Evolutionary conservation across 768 basidiomycete species (phyloP).

Genomic region (Boletus fagicola): DNA sequence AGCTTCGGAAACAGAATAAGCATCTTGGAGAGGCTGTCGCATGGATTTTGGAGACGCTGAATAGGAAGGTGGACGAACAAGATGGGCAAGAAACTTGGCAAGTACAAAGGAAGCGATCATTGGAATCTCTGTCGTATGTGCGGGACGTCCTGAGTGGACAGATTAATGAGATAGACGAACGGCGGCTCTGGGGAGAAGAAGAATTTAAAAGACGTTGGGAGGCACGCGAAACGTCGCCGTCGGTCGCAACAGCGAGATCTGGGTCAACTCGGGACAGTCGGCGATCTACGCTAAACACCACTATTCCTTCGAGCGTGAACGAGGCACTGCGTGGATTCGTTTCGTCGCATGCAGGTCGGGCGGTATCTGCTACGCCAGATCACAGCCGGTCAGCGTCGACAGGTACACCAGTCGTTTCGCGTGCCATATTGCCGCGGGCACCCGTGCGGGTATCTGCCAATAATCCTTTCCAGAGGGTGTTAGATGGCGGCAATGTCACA

Average conservation of each 20-base stretch:
- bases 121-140: constrained; percentile 76
- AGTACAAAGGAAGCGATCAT: constrained; percentile 53
- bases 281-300: constrained; percentile 10
- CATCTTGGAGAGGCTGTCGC: constrained; percentile 65
- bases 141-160: constrained; percentile 66
- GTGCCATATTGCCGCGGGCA: constrained; percentile 17
- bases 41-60: constrained; percentile 72
- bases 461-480: constrained; percentile 31
- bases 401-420: constrained; percentile 7
- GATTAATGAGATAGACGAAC: constrained; percentile 57
- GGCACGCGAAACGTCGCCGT: constrained; percentile 24
- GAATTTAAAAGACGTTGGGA: constrained; percentile 41
- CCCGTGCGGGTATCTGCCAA: constrained; percentile 28
- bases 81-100: constrained; percentile 41
- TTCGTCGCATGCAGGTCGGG: constrained; percentile 15
- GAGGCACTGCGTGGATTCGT: constrained; percentile 23
- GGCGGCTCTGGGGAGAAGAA: constrained; percentile 59
- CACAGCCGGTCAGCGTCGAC: constrained; percentile 21
- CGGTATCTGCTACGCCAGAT: constrained; percentile 3
- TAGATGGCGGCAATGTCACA: constrained; percentile 7
- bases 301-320: constrained; percentile 19
- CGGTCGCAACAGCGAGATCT: constrained; percentile 22
- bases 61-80: constrained; percentile 47
- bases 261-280: constrained; percentile 18
- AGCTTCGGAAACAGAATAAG: constrained; percentile 56